A percentile compares a stretch with the other conserved stretches of the same genome.
These are phyloP conservation scores for Blastobotrys illinoisensis DNA, from an alignment of 1,139 yeast genomes.

Conservation along the genomic window DNA sequence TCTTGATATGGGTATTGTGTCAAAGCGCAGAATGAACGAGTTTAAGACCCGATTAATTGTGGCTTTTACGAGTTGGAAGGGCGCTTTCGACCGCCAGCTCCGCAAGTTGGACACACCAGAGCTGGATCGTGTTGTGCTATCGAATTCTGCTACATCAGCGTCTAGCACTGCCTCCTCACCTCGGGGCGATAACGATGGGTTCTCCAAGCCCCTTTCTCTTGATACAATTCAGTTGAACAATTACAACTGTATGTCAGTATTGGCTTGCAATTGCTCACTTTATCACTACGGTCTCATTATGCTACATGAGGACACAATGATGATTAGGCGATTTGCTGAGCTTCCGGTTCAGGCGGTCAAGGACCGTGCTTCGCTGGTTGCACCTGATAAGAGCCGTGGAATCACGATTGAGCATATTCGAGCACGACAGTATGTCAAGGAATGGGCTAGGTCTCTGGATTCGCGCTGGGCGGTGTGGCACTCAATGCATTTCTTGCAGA, in stretches of 20 bases:
- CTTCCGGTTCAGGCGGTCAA: conserved; percentile 9
- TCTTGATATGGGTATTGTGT: conserved; percentile 33
- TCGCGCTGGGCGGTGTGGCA: conserved; percentile 29
- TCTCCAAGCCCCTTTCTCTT: conserved; percentile 7
- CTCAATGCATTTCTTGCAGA: conserved; percentile 25
- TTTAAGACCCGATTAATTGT: conserved; percentile 33
- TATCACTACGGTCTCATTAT: conserved; percentile 25
- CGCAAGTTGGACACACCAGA: conserved; percentile 12
- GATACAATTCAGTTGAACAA: conserved; percentile 17
- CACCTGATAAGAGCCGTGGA: not conserved
- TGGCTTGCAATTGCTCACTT: conserved; percentile 28
- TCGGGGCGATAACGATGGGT: conserved; percentile 4
- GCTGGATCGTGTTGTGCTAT: conserved; percentile 10
- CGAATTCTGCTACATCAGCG: conserved; percentile 5
- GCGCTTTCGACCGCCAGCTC: conserved; percentile 37
- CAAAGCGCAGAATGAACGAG: conserved; percentile 28
- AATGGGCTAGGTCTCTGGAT: conserved; percentile 26
- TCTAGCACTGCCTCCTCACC: conserved; percentile 10
- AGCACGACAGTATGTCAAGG: conserved; percentile 16
- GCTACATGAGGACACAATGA: conserved; percentile 24
- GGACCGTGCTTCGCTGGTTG: not conserved
- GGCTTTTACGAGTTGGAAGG: conserved; percentile 38
- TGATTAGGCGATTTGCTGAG: conserved; percentile 18
- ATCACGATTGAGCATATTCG: conserved; percentile 7
- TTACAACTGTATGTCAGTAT: conserved; percentile 21